Percentiles rank a stretch among this genome's conserved stretches.
phyloP scores from a whole-genome alignment of 2,329 filamentous ascomycete genomes.

The Grosmannia clavigera region DNA sequence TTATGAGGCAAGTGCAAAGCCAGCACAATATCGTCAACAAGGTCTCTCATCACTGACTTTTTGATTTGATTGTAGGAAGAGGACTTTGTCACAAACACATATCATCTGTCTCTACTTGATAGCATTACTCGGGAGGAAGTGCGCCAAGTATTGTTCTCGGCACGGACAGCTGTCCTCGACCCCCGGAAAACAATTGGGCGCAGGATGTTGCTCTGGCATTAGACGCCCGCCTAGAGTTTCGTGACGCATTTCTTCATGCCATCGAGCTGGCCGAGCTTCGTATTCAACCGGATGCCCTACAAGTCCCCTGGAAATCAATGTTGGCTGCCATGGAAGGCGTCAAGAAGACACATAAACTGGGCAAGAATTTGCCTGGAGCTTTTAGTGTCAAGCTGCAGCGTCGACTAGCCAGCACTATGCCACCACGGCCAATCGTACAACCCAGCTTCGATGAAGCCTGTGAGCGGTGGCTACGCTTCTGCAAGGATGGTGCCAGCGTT shows the following conservation, averaged over 20 bases:
- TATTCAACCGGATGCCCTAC: slow-evolving; percentile 31
- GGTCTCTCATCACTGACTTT: background rate
- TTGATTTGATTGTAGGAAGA: slow-evolving; percentile 59
- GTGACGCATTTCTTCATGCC: slow-evolving; percentile 48
- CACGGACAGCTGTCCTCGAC: slow-evolving; percentile 37
- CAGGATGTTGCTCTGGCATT: slow-evolving; percentile 42
- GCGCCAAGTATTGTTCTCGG: slow-evolving; percentile 38
- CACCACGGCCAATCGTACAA: slow-evolving; percentile 78
- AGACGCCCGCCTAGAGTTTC: slow-evolving; percentile 50
- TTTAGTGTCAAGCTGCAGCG: slow-evolving; percentile 87
- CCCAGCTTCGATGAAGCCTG: slow-evolving; percentile 61
- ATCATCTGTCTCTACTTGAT: slow-evolving; percentile 65
- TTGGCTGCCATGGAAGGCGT: slow-evolving; percentile 40
- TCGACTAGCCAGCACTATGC: slow-evolving; percentile 85
- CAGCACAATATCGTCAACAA: background rate
- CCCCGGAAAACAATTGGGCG: slow-evolving; percentile 24
- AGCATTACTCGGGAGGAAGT: slow-evolving; percentile 47
- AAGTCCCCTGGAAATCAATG: slow-evolving; percentile 39
- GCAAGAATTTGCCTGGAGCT: slow-evolving; percentile 55
- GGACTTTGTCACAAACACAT: slow-evolving; percentile 89
- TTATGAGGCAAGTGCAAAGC: slow-evolving; percentile 55
- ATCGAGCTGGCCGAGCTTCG: slow-evolving; percentile 35
- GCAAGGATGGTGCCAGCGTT: slow-evolving; percentile 58
- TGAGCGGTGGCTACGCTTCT: slow-evolving; percentile 55
- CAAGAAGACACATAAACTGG: slow-evolving; percentile 47